Evolutionary conservation across 1,284 basidiomycete species (phyloP), one percentile per base, ranked within the genome.

Genomic region (Leccinum cinnamomeum): DNA sequence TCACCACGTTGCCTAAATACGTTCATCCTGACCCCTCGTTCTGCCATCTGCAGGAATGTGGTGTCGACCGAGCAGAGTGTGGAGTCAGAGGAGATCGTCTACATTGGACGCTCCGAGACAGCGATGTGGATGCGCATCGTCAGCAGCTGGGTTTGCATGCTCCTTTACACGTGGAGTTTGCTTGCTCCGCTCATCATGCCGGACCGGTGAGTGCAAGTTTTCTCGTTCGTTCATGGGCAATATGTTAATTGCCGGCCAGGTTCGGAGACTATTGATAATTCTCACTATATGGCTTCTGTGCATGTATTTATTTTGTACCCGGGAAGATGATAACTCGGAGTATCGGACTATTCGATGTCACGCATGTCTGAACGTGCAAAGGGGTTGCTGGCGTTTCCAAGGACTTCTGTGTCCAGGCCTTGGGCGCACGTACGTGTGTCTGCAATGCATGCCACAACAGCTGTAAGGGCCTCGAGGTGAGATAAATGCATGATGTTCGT

Each of bases 81-180:
- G 16, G 81, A 85, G 65, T 81, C 82, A 44, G 83, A 84, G 59
- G 82, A 86, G 39, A 91, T 97, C 69, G 94, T 98, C 39, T 95
- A 94, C 77, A 98, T 99, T 62, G 97, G 97, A 23, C 87, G 95
- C 55, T 97, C 94, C 10, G 92, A 95, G 72, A 91, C 93, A 5
- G 95, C 97, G 3, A 99, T 99, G 97, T 99, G 97, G 97, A 98
- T 98, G 93, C 83, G 97, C 5, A 85, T 98, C 53, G 91, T 98
- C 39, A 96, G 94, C 55, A 92, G 92, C 69, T 99, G 96, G 95
- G 83, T 96, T 37, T 97, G 94, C 77, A 91, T 96, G 78, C 71
- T 88, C 50, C 79, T 98, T 56, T 98, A 97, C 75, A 84, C 86
- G 37, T 97, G 95, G 95, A 96, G 92, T 70, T 78, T 96, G 65